phyloP scores from a whole-genome alignment of 306 rosid species.

The Vigna trinervia region DNA sequence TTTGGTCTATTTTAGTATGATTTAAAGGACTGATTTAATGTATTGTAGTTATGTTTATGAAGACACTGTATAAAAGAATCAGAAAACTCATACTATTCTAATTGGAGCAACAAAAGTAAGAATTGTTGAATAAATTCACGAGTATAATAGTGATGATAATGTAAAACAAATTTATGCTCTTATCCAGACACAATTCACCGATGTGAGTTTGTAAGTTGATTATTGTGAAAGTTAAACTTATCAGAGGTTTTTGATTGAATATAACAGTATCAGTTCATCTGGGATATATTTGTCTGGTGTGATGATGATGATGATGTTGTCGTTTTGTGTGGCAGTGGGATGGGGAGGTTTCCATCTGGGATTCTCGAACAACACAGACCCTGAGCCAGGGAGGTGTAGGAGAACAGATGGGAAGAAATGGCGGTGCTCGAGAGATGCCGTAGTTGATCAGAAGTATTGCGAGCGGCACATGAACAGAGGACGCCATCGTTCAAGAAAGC shows the following conservation, averaged over 20 bases:
- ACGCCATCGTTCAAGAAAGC: constrained; percentile 99
- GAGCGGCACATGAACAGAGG: constrained; percentile 97
- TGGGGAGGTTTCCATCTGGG: constrained; percentile 96
- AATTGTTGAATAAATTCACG: no score
- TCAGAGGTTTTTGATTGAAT: no score
- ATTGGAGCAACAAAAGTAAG: no score
- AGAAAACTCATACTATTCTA: not conserved
- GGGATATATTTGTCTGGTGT: no score
- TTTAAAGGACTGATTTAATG: not conserved
- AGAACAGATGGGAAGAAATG: constrained; percentile 99
- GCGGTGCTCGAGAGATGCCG: constrained; percentile 99
- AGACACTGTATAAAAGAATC: not conserved
- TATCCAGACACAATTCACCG: no score
- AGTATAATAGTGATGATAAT: no score
- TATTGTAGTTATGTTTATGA: no score
- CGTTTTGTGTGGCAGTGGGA: constrained; percentile 57
- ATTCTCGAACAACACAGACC: constrained; percentile 89
- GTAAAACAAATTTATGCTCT: no score
- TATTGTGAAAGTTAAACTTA: no score
- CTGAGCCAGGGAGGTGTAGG: constrained; percentile 99
- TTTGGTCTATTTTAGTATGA: not conserved
- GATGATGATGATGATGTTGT: not conserved
- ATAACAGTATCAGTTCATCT: no score
- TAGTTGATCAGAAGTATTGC: constrained; percentile 89
- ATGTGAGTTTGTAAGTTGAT: no score